Evolutionary conservation across 352 stramenopile genomes (phyloP), one percentile per base, ranked within the genome.

Genomic region (Pythium apleroticum): DNA sequence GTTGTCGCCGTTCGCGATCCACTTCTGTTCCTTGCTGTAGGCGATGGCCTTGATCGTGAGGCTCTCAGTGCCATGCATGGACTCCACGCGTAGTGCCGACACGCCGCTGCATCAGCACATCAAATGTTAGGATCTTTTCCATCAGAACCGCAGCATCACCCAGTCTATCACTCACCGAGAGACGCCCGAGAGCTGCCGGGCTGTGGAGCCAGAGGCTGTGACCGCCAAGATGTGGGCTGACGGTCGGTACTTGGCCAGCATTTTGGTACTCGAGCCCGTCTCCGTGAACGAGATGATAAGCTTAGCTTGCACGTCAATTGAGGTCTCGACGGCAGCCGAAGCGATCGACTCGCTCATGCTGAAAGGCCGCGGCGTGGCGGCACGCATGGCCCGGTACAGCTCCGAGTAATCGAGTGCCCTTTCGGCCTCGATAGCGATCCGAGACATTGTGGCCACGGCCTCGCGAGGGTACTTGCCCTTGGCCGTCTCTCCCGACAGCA

Each of bases 401-500:
- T 90, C 79, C 4, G 73, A 52, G 65, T 96, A 93, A 24, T 94
- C 81, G 27, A 95, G 66, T 37, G 77, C 84, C 49, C 71, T 71
- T 46, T 99, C 96, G 14, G 95, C 96, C 71, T 98, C 94, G 41
- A 88, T 74, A 54, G 88, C 97, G 52, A 98, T 98, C 35, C 84
- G 83, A 11, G 90, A 77, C 96, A 98, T 98, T 1, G 98, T 99
- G 63, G 80, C 74, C 11, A 99, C 97, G 25, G 98, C 92, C 57
- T 97, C 86, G 11, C 87, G 76, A 17, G 98, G 97, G 74, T 99
- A 98, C 68, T 98, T 89, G 43, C 98, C 98, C 61, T 98, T 99
- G 28, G 98, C 98, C 2, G 97, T 99, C 85, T 99, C 98, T 30
- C 96, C 98, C 22, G 95, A 99, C 25, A 99, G 72, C 98, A 99